Evolutionary conservation across 2,329 filamentous ascomycete genomes (phyloP).

Genomic region (Colletotrichum musae): DNA sequence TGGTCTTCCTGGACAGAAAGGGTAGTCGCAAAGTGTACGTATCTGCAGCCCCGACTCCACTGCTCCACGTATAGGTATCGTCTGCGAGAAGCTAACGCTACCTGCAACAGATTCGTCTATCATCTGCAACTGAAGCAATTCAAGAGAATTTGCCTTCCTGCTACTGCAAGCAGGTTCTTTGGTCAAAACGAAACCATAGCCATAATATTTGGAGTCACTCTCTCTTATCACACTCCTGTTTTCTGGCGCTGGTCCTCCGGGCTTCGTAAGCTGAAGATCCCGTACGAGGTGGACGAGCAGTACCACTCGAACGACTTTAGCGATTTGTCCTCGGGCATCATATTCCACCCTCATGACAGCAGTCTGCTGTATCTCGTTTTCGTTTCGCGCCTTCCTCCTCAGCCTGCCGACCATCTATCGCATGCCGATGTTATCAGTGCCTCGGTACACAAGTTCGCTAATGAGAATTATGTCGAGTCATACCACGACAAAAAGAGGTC

Average conservation of each 20-base stretch:
- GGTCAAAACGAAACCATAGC: conserved; percentile 6
- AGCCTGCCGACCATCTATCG: background rate
- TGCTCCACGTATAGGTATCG: too few species aligned
- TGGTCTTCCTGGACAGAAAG: background rate
- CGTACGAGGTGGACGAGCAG: background rate
- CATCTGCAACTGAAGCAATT: conserved; percentile 11
- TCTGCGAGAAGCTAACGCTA: background rate
- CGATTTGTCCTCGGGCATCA: background rate
- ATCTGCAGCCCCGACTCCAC: background rate
- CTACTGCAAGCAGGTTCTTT: background rate
- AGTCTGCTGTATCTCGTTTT: background rate
- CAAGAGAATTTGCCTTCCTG: conserved; percentile 9
- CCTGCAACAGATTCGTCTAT: conserved; percentile 13
- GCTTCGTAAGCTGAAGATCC: conserved; percentile 1
- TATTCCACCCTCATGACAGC: conserved; percentile 18
- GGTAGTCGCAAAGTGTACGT: conserved; percentile 12
- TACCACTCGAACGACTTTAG: too few species aligned
- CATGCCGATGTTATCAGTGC: background rate
- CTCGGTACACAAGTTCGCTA: background rate
- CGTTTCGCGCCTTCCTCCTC: background rate
- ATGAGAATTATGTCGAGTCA: too few species aligned
- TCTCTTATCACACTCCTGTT: background rate
- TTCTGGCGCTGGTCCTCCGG: conserved; percentile 26
- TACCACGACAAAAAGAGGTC: too few species aligned
- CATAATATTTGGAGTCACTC: background rate